Evolutionary conservation across 208 protist species (phyloP).

Genomic region (Leishmania mexicana): DNA sequence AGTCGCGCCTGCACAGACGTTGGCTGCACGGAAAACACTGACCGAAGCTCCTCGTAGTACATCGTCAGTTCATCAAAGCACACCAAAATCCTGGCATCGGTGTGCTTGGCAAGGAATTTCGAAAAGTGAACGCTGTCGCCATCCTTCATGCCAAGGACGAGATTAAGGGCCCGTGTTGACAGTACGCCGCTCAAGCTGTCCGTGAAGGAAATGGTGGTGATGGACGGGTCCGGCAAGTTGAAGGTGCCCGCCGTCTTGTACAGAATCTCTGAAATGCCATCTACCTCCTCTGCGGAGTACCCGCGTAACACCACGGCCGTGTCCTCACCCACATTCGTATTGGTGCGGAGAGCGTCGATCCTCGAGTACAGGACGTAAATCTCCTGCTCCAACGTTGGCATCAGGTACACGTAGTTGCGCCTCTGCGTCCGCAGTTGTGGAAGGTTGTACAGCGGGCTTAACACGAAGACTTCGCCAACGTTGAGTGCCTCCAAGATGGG

Average conservation of each 20-base stretch:
- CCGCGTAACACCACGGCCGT: constrained; percentile 12
- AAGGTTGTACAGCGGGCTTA: background rate
- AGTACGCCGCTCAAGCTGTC: background rate
- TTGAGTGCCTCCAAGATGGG: background rate
- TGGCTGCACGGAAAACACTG: constrained; percentile 5
- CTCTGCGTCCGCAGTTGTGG: background rate
- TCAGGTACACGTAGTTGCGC: constrained; percentile 34
- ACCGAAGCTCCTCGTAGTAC: constrained; percentile 32
- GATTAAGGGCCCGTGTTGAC: background rate
- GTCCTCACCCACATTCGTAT: background rate
- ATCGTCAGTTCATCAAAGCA: constrained; percentile 37
- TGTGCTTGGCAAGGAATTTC: constrained; percentile 24
- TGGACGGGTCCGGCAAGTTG: background rate
- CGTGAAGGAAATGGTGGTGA: background rate
- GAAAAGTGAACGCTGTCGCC: constrained; percentile 14
- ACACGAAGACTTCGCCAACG: background rate
- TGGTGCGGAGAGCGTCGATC: background rate
- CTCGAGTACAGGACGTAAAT: constrained; percentile 28
- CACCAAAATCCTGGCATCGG: constrained; percentile 24
- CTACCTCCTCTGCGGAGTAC: background rate
- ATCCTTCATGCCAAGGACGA: constrained; percentile 13
- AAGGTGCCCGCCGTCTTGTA: constrained; percentile 20
- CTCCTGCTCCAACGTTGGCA: constrained; percentile 38
- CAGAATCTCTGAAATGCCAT: background rate
- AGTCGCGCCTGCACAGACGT: constrained; percentile 27